phyloP scores from a whole-genome alignment of 2,329 filamentous ascomycete species.

The Triangularia verruculosa region DNA sequence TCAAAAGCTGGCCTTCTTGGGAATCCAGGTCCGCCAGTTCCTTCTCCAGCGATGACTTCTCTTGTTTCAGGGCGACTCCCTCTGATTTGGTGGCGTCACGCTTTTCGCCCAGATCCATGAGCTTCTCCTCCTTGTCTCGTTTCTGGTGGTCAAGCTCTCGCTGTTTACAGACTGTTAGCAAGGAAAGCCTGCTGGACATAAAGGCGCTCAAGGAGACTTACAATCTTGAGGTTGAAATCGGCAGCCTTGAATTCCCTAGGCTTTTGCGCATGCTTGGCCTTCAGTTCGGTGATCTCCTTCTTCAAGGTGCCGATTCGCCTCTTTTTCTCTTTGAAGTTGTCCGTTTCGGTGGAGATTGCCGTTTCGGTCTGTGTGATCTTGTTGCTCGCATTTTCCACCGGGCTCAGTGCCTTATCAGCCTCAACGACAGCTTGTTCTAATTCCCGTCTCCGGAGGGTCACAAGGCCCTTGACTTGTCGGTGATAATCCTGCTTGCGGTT shows the following conservation, averaged over 20 bases:
- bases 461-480: slow-evolving; percentile 52
- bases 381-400: slow-evolving; percentile 39
- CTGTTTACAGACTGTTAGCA: slow-evolving; percentile 27
- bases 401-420: slow-evolving; percentile 44
- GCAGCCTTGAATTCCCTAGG: slow-evolving; percentile 66
- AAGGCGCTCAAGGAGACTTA: slow-evolving; percentile 40
- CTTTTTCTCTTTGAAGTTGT: slow-evolving; percentile 48
- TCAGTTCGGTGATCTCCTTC: slow-evolving; percentile 59
- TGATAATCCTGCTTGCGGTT: slow-evolving; percentile 68
- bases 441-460: slow-evolving; percentile 51
- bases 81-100: slow-evolving; percentile 36
- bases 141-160: slow-evolving; percentile 58
- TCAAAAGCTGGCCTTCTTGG: slow-evolving; percentile 69
- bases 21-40: slow-evolving; percentile 64
- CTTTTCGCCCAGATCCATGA: slow-evolving; percentile 34
- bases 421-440: slow-evolving; percentile 53
- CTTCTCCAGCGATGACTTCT: slow-evolving; percentile 40
- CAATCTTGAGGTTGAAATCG: slow-evolving; percentile 70
- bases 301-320: slow-evolving; percentile 50
- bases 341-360: slow-evolving; percentile 51
- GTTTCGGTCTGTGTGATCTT: slow-evolving; percentile 47
- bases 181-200: background rate
- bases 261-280: slow-evolving; percentile 59
- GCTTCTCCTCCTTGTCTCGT: slow-evolving; percentile 49
- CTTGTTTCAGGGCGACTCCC: slow-evolving; percentile 41